These are phyloP conservation scores for Kwoniella bestiolae DNA, from an alignment of 768 basidiomycete genomes.

Conservation along the genomic window DNA sequence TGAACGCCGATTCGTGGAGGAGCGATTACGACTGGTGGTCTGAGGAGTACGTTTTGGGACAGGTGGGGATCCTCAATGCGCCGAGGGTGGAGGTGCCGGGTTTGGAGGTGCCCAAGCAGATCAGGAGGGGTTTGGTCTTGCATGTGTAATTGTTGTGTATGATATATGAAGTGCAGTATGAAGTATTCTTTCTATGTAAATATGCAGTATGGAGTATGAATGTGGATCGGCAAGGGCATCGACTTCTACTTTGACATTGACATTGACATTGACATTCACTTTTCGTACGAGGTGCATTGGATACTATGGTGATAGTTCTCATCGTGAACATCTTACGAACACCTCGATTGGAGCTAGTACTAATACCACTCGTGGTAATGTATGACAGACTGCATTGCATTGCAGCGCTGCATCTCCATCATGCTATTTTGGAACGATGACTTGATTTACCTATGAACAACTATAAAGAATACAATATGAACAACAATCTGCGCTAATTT, in stretches of 20 bases:
- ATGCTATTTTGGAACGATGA: background rate
- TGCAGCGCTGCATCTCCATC: background rate
- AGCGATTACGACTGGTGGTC: constrained; percentile 44
- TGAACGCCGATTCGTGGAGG: constrained; percentile 39
- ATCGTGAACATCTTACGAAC: too few species aligned
- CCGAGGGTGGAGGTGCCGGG: constrained; percentile 40
- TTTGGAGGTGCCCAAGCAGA: constrained; percentile 5
- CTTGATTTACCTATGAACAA: background rate
- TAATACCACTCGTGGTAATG: too few species aligned
- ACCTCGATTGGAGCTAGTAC: too few species aligned
- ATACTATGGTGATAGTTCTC: too few species aligned
- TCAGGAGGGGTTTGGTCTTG: constrained; percentile 16
- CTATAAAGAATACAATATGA: background rate
- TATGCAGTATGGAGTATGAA: too few species aligned
- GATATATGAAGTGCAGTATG: background rate
- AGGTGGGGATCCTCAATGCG: constrained; percentile 36
- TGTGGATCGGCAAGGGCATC: too few species aligned
- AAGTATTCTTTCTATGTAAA: too few species aligned
- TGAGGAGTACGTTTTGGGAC: constrained; percentile 40
- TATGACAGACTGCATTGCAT: background rate
- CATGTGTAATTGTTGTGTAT: constrained; percentile 11
- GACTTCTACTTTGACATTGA: too few species aligned
- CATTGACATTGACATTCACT: too few species aligned
- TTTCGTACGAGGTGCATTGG: too few species aligned
- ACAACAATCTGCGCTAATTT: background rate